These are phyloP conservation scores for Talaromyces adpressus DNA, from an alignment of 495 filamentous ascomycete species.

Conservation along the genomic window DNA sequence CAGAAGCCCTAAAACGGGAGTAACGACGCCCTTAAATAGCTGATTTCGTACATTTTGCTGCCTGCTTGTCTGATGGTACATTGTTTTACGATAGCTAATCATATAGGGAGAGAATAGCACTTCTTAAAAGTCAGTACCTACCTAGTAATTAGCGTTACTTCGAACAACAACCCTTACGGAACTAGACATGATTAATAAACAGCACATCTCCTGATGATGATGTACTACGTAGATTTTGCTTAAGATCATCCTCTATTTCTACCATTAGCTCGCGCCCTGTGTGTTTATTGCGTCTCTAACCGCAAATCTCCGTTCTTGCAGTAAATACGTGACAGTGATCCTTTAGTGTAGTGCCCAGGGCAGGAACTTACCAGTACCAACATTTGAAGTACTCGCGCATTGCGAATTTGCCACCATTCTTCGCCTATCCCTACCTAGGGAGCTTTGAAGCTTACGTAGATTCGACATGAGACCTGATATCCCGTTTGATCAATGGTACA, in stretches of 20 bases:
- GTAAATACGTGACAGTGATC: not conserved
- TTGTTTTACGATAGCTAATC: not conserved
- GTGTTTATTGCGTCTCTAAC: not conserved
- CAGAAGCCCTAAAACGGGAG: not conserved
- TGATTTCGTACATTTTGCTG: not conserved
- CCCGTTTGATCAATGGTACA: not conserved
- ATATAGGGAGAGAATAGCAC: not conserved
- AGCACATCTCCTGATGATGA: not conserved
- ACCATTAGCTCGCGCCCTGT: not conserved
- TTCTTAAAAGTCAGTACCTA: not conserved
- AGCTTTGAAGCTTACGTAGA: not conserved
- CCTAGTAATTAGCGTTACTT: not conserved
- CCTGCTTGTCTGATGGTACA: not conserved
- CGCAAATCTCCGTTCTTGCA: not conserved
- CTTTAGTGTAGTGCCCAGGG: not conserved
- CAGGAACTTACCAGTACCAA: not conserved
- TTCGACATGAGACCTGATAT: not conserved
- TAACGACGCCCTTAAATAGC: not conserved
- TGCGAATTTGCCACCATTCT: not conserved
- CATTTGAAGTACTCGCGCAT: not conserved
- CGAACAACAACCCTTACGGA: not conserved
- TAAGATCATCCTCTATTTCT: not conserved
- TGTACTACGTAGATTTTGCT: not conserved
- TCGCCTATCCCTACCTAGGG: not conserved
- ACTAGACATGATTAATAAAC: not conserved